phyloP scores from a whole-genome alignment of 2,329 filamentous ascomycete species.

The Grosmannia clavigera region DNA sequence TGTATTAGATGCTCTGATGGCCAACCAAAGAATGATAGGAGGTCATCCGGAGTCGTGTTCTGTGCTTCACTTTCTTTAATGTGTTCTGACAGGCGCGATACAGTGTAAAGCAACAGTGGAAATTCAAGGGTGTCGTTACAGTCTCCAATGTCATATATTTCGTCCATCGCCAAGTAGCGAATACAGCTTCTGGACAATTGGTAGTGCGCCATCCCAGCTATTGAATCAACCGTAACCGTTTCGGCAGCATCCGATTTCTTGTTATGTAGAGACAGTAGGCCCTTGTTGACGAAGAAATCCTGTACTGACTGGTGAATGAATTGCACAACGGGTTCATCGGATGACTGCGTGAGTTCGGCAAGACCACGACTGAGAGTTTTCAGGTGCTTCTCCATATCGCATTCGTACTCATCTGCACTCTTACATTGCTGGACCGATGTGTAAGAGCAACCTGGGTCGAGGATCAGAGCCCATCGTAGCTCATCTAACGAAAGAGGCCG shows the following conservation, averaged over 20 bases:
- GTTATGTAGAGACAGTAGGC: background rate
- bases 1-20: background rate
- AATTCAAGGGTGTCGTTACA: background rate
- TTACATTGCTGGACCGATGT: conserved; percentile 9
- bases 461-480: conserved; percentile 19
- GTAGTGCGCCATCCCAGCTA: background rate
- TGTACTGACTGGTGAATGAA: conserved; percentile 24
- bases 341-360: background rate
- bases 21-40: background rate
- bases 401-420: conserved; percentile 4
- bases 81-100: background rate
- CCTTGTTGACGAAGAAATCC: conserved; percentile 19
- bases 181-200: background rate
- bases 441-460: conserved; percentile 13
- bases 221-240: background rate
- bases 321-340: conserved; percentile 13
- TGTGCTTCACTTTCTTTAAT: background rate
- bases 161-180: background rate
- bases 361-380: background rate
- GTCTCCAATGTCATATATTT: background rate
- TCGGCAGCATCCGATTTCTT: background rate
- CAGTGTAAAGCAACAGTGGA: background rate
- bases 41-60: background rate
- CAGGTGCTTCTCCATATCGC: background rate
- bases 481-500: conserved; percentile 16